A percentile compares a stretch with the other conserved stretches of the same genome.
phyloP scores from a whole-genome alignment of 805 yeast genomes.

The Teunomyces lycoperdinae region DNA sequence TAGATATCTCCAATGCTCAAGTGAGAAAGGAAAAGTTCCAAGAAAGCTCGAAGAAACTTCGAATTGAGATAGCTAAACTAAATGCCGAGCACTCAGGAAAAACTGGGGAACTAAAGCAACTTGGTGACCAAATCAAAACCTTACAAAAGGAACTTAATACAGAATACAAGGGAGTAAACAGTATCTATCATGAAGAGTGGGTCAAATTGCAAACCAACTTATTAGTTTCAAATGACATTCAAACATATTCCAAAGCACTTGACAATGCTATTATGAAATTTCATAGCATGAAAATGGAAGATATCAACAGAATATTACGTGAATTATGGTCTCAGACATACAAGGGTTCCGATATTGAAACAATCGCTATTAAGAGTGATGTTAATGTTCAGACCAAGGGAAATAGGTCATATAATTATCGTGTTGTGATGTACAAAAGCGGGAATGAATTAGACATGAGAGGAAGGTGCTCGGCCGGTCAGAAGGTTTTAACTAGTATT shows the following conservation, averaged over 20 bases:
- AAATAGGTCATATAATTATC: conserved; percentile 77
- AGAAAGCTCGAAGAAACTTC: conserved; percentile 49
- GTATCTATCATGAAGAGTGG: conserved; percentile 64
- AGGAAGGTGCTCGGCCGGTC: conserved; percentile 98
- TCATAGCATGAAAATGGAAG: conserved; percentile 89
- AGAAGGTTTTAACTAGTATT: conserved; percentile 88
- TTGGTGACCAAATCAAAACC: conserved; percentile 64
- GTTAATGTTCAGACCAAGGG: conserved; percentile 49
- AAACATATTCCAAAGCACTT: conserved; percentile 76
- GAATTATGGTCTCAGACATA: conserved; percentile 94
- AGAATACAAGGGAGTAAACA: conserved; percentile 70
- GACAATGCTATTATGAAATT: conserved; percentile 92
- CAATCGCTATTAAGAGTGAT: conserved; percentile 83
- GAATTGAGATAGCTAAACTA: conserved; percentile 48
- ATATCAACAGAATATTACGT: conserved; percentile 80
- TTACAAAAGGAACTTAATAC: conserved; percentile 58
- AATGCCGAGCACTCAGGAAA: conserved; percentile 70
- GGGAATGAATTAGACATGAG: conserved; percentile 95
- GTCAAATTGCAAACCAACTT: conserved; percentile 72
- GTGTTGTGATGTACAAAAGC: conserved; percentile 93
- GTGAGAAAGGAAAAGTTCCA: conserved; percentile 60
- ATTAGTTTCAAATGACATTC: conserved; percentile 76
- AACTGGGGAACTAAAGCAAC: conserved; percentile 81
- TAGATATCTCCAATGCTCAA: conserved; percentile 60
- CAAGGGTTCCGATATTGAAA: conserved; percentile 92